Base-by-base conservation (phyloP, 2,329 filamentous ascomycete species). In the Cladosporium sp. region DNA sequence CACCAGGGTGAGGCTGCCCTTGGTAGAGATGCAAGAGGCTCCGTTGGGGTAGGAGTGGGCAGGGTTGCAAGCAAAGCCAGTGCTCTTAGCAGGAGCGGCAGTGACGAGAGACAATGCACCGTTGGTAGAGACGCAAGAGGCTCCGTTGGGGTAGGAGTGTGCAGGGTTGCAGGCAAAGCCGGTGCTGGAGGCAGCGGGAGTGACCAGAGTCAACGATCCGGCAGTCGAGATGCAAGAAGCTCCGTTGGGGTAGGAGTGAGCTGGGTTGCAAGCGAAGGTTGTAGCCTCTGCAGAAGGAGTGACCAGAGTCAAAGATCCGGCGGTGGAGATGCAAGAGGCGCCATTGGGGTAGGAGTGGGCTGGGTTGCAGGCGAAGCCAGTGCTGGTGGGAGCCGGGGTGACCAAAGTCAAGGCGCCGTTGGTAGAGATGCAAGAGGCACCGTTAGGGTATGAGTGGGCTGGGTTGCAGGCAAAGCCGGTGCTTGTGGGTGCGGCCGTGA, bases 161-260 rank as follows among this genome's bases (percentile, higher is more conserved):
- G 63, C 66, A 42, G 65, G 65, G 57, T 66, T 65, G 47, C 66
- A 67, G 14, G 55, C 61, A 51, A 65, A 67, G 50, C 34, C 47
- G 9, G 60, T 39, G 19, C 49, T 37, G 1, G 39, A 55, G 4
- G 59, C 49, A 12, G 55, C 37, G 25, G 59, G 59, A 42, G 58
- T 58, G 6, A 60, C 40, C 28, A 65, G 38, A 34, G 56, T 60
- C 51, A 63, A 54, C 20, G 52, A 60, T 11, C 63, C 63, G 19
- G 59, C 59, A 19, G 59, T 45, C 3, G 60, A 43, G 39, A 62
- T 47, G 51, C 64, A 65, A 37, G 30, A 59, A n/a, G 63, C 62
- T 30, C 63, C 63, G 55, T 56, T 57, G 25, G 55, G 62, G 59
- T 63, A 64, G 39, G 40, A 34, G 51, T 61, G 54, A 20, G 64